Evolutionary conservation across 441 rosid genomes (phyloP).

Genomic region (Pelargonium fulgidum): DNA sequence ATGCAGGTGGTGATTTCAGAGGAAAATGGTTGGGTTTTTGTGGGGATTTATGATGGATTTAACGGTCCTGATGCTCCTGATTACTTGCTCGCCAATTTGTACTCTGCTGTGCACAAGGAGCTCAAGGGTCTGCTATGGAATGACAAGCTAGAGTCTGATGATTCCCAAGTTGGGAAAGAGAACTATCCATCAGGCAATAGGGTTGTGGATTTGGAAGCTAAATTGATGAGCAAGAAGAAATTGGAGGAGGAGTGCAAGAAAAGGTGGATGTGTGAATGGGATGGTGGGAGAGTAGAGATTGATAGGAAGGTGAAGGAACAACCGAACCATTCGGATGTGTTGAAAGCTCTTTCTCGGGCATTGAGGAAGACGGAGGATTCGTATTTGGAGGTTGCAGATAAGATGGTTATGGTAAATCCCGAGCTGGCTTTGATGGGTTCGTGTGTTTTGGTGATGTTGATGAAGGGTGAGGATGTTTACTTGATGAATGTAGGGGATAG

Average conservation of each 20-base stretch:
- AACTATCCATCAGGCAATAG: slow-evolving; percentile 9
- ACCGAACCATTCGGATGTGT: slow-evolving; percentile 31
- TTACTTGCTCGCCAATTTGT: slow-evolving; percentile 44
- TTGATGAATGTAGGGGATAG: slow-evolving; percentile 14
- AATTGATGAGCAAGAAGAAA: neutral
- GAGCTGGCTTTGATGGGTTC: slow-evolving; percentile 70
- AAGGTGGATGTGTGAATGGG: slow-evolving; percentile 25
- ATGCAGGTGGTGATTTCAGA: slow-evolving; percentile 58
- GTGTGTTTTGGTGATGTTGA: slow-evolving; percentile 55
- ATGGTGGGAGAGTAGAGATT: slow-evolving; percentile 16
- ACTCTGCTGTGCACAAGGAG: slow-evolving; percentile 41
- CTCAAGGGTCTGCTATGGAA: slow-evolving; percentile 42
- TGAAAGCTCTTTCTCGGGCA: slow-evolving; percentile 44
- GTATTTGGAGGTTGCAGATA: slow-evolving; percentile 36
- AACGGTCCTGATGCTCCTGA: slow-evolving; percentile 71
- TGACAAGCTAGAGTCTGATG: slow-evolving; percentile 18
- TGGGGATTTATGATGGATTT: slow-evolving; percentile 60
- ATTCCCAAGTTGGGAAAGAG: slow-evolving; percentile 20
- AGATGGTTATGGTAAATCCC: slow-evolving; percentile 44
- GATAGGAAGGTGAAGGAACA: slow-evolving; percentile 17
- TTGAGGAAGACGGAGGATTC: slow-evolving; percentile 57
- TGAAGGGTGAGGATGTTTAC: slow-evolving; percentile 51
- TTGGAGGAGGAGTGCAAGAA: slow-evolving; percentile 20
- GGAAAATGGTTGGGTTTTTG: slow-evolving; percentile 59
- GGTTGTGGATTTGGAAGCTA: neutral